Evolutionary conservation across 306 rosid species (phyloP), one percentile per base, ranked within the genome.

Genomic region (Pterocarpus santalinus): DNA sequence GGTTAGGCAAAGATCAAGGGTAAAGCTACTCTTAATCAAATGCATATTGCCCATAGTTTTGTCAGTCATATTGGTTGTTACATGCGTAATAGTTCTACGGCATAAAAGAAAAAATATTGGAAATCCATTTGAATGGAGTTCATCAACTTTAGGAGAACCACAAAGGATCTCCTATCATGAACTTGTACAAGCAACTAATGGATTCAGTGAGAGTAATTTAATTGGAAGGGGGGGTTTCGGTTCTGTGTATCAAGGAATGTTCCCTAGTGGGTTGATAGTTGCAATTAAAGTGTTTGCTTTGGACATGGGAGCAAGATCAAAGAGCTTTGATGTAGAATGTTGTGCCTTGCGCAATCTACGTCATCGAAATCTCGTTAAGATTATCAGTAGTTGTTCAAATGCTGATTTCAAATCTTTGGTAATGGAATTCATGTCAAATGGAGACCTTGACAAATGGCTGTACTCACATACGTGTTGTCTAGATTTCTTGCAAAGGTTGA

Each of bases 401-500:
- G 72, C 4, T 36, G 72, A 82, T 30, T 82, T 82, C 72, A 75
- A 76, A 47, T 71, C 81, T n/a, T 12, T 82, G 35, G 77, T 82
- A 8, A 58, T 82, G 81, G 57, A 82, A 30, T 82, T 67, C 55
- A 75, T 76, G 88, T 8, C 79, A 47, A 76, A 71, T 46, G 86
- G 86, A 65, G 71, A 55, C 32, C 22, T 83, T 0, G 86, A 83
- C 8, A 83, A 72, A 15, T 83, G 80, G 86, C 55, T 83, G 39
- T 72, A 83, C 28, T 71, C 86, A 12, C 11, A 78, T 2, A 28
- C 55, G 6, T 47, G 7, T 14, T 70, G 62, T 17, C 65, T 83
- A 22, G 65, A 72, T 65, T 41, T 83, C 79, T 52, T 70, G 41
- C 75, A 83, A 72, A 77, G 86, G 56, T 47, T 83, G 53, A 65